Percentiles rank a stretch among this genome's conserved stretches.
Conservation (phyloP, 805 yeast genomes). For the Candida pseudoglaebosa region DNA sequence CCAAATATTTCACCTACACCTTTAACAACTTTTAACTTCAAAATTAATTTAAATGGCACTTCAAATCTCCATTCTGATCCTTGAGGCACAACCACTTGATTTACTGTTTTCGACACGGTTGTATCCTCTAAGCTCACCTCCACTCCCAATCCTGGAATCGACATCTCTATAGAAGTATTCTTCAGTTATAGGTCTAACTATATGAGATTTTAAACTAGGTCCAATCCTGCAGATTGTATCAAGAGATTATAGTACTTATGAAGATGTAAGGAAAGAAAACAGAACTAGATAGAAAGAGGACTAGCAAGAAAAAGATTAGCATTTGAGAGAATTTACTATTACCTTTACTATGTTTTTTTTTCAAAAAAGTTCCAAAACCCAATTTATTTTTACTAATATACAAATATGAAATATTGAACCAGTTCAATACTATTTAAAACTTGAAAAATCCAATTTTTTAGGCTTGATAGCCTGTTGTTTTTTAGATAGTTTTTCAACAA, state of each 20-base stretch:
- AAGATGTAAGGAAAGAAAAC: too few relatives aligned
- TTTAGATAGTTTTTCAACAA: slow-evolving; percentile 27
- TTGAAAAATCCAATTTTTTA: slow-evolving; percentile 30
- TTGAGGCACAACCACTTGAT: slow-evolving; percentile 25
- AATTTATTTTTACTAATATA: neutral
- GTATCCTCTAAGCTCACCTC: slow-evolving; percentile 1
- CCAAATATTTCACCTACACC: slow-evolving; percentile 93
- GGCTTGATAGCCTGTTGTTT: slow-evolving; percentile 36
- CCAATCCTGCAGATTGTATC: too few relatives aligned
- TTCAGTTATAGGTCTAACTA: too few relatives aligned
- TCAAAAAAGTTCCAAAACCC: too few relatives aligned
- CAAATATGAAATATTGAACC: neutral
- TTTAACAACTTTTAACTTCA: slow-evolving; percentile 47
- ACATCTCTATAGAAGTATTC: too few relatives aligned
- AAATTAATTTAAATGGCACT: slow-evolving; percentile 47
- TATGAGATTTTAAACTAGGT: too few relatives aligned
- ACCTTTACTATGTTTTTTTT: too few relatives aligned
- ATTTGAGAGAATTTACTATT: too few relatives aligned
- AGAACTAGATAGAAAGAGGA: too few relatives aligned
- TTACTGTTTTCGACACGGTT: slow-evolving; percentile 3
- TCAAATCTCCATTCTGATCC: slow-evolving; percentile 78
- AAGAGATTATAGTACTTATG: too few relatives aligned
- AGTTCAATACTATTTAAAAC: neutral
- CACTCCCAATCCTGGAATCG: slow-evolving; percentile 17
- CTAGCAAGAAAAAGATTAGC: too few relatives aligned